Evolutionary conservation across 345 rosid species (phyloP).

Genomic region (Cochlearia excelsa): DNA sequence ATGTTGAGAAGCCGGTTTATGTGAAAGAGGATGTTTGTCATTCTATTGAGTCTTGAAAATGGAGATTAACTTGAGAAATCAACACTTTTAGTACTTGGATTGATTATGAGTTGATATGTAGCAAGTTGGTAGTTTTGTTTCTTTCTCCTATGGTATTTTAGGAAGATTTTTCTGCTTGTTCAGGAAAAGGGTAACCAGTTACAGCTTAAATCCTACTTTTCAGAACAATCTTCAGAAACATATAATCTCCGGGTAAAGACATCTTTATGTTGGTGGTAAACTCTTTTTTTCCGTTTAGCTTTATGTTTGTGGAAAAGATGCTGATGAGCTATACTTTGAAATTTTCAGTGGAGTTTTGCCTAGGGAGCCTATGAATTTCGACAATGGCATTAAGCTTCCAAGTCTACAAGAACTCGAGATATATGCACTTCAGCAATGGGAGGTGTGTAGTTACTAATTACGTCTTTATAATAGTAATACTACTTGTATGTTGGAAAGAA

Average conservation of each 20-base stretch:
- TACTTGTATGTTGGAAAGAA: not conserved
- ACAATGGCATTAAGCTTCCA: slow-evolving; percentile 60
- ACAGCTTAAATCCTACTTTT: slow-evolving; percentile 70
- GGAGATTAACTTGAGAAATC: not conserved
- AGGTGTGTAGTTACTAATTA: slow-evolving; percentile 51
- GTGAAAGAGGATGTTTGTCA: not conserved
- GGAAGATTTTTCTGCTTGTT: slow-evolving; percentile 13
- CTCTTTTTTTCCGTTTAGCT: slow-evolving; percentile 6
- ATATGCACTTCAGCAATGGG: slow-evolving; percentile 90
- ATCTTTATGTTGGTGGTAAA: slow-evolving; percentile 3
- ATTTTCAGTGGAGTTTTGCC: slow-evolving; percentile 77
- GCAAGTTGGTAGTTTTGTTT: not conserved
- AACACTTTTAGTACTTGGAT: not conserved
- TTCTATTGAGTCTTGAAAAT: not conserved
- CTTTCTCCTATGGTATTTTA: not conserved
- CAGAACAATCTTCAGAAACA: slow-evolving; percentile 75
- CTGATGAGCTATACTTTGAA: slow-evolving; percentile 26
- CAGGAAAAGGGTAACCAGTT: slow-evolving; percentile 67
- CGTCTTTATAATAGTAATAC: slow-evolving; percentile 5
- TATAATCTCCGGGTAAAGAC: slow-evolving; percentile 59
- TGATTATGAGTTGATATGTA: slow-evolving; percentile 9
- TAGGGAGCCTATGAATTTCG: slow-evolving; percentile 76
- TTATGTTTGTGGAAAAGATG: slow-evolving; percentile 3
- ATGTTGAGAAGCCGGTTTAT: not conserved
- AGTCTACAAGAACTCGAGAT: slow-evolving; percentile 70